Base-by-base conservation (phyloP, 495 filamentous ascomycete species). In the Poronia punctata region DNA sequence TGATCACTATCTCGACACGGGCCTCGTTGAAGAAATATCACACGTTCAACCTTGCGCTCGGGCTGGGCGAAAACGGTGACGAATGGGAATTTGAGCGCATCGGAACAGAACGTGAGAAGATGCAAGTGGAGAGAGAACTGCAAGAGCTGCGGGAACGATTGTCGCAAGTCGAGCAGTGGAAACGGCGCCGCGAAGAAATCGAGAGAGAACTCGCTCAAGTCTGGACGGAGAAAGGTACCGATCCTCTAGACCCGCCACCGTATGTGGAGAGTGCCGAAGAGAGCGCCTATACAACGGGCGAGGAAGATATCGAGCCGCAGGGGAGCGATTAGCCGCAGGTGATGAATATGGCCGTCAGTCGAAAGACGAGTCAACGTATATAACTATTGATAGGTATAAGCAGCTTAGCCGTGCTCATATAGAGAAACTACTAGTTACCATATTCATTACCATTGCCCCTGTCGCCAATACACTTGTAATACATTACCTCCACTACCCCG, bases 11-110 rank as follows among this genome's bases (percentile, higher is more conserved):
- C 42, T 90, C 84, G 0, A 96, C 93, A 1, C 80, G 93, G 21
- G 88, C 86, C 11, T 88, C 84, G 28, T 68, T 99, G 30, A 97
- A 95, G 61, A 88, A 88, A 53, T 96, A 96, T 54, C 92, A 97
- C 61, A 85, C 81, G 1, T 96, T 76, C 63, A 92, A 88, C 47
- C 75, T 99, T 2, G 82, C 79, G 18, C 76, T 99, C 16, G 86
- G 87, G 5, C 61, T 82, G 15, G 86, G 84, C 26, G 75, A 79
- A 10, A 64, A 69, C 40, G 75, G 72, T 19, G 65, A 70, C 45
- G 77, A 79, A 49, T 98, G 89, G 87, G 83, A 86, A 43, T 81
- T 95, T 53, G 85, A 95, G 54, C 71, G 87, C 30, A 95, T 99
- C 46, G 93, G 93, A 28, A 96, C 88, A 0, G 83, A 85, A 55